Evolutionary conservation across 2,329 filamentous ascomycete genomes (phyloP).

Genomic region (Exophiala alcalophila): DNA sequence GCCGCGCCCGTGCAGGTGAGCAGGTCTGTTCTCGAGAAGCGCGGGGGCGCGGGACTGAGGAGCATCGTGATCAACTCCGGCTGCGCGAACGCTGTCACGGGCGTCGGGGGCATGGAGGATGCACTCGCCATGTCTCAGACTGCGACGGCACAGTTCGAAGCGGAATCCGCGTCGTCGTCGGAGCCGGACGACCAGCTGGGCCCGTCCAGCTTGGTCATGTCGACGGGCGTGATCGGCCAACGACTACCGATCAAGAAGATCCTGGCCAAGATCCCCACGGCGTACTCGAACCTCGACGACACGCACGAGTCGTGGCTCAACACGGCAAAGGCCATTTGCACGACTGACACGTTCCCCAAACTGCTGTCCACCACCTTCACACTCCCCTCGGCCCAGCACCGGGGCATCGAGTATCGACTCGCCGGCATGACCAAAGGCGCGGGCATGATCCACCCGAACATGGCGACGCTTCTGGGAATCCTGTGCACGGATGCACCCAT

Average conservation of each 20-base stretch:
- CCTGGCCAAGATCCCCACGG: constrained; percentile 72
- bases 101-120: constrained; percentile 83
- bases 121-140: constrained; percentile 76
- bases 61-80: constrained; percentile 92
- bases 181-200: constrained; percentile 39
- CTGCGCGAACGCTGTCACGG: constrained; percentile 95
- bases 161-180: too few species aligned
- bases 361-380: constrained; percentile 80
- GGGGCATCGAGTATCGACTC: constrained; percentile 63
- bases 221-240: constrained; percentile 95
- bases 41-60: constrained; percentile 66
- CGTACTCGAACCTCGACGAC: constrained; percentile 66
- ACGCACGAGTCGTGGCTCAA: constrained; percentile 83
- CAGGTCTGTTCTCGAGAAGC: constrained; percentile 65
- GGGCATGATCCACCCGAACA: constrained; percentile 99
- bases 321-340: constrained; percentile 89
- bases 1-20: constrained; percentile 91
- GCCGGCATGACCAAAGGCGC: constrained; percentile 97
- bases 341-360: constrained; percentile 97
- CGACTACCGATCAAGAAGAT: constrained; percentile 91
- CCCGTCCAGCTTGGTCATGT: constrained; percentile 86
- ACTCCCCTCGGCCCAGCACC: constrained; percentile 71
- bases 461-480: constrained; percentile 91
- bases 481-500: constrained; percentile 89
- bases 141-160: constrained; percentile 66